phyloP scores from a whole-genome alignment of 805 yeast species.

The Cyberlindnera nakhonratchasimensis region DNA sequence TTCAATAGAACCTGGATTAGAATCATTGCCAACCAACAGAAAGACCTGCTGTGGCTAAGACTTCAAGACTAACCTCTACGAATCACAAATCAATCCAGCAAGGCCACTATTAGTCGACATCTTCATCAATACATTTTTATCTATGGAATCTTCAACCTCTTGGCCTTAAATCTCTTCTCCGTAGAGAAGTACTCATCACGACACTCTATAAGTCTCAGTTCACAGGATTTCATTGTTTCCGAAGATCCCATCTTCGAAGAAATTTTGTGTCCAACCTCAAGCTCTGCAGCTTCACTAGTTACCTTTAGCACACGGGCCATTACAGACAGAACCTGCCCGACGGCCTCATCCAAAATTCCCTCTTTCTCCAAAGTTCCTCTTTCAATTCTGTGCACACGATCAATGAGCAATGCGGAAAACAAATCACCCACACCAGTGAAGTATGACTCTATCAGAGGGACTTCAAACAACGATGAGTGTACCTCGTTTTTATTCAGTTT shows the following conservation, averaged over 20 bases:
- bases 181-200: constrained; percentile 33
- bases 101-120: too few species aligned
- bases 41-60: too few species aligned
- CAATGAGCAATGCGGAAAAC: constrained; percentile 75
- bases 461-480: constrained; percentile 35
- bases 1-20: too few species aligned
- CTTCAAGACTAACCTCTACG: too few species aligned
- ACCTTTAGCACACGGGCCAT: constrained; percentile 49
- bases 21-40: too few species aligned
- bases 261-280: constrained; percentile 36
- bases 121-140: too few species aligned
- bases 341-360: constrained; percentile 32
- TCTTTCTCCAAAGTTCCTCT: neutral
- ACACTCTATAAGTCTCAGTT: constrained; percentile 64
- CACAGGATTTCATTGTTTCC: constrained; percentile 67
- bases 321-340: constrained; percentile 52
- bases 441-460: constrained; percentile 69
- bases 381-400: constrained; percentile 42
- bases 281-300: constrained; percentile 41
- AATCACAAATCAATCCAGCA: too few species aligned
- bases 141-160: neutral
- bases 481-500: constrained; percentile 10
- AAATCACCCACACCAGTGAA: constrained; percentile 96
- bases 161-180: constrained; percentile 14
- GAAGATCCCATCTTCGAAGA: constrained; percentile 52